phyloP scores from a whole-genome alignment of 2,329 filamentous ascomycete genomes.

The Epichloe aotearoae region DNA sequence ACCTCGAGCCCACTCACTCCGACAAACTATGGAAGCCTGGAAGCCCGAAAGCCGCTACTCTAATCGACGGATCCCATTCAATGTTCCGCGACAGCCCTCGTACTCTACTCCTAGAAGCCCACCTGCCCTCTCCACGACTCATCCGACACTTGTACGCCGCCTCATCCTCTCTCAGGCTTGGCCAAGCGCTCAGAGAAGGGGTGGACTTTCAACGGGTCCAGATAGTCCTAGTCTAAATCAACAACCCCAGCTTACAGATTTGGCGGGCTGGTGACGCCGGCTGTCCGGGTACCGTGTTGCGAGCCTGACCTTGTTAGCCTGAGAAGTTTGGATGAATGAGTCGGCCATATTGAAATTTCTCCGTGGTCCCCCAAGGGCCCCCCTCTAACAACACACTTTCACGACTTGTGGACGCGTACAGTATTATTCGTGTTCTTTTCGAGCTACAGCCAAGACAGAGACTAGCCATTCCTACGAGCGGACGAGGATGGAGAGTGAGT shows the following conservation, averaged over 20 bases:
- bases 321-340: constrained; percentile 3
- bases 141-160: constrained; percentile 6
- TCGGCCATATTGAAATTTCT: background rate
- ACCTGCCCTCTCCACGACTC: constrained; percentile 1
- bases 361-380: background rate
- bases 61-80: background rate
- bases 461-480: background rate
- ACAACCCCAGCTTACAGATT: constrained; percentile 1
- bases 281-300: constrained; percentile 3
- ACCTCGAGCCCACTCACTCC: constrained; percentile 3
- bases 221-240: constrained; percentile 2
- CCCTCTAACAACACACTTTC: background rate
- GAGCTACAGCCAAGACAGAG: background rate
- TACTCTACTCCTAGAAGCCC: constrained; percentile 1
- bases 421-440: background rate
- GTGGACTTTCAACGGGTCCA: background rate
- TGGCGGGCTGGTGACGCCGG: constrained; percentile 6
- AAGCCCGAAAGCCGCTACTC: background rate
- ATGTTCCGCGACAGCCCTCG: background rate
- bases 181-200: background rate
- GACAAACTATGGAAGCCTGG: background rate
- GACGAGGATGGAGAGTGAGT: background rate
- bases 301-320: constrained; percentile 5
- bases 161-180: constrained; percentile 4
- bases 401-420: constrained; percentile 1